These are phyloP conservation scores for Quercus lobata DNA, from an alignment of 331 rosid genomes.

Conservation along the genomic window DNA sequence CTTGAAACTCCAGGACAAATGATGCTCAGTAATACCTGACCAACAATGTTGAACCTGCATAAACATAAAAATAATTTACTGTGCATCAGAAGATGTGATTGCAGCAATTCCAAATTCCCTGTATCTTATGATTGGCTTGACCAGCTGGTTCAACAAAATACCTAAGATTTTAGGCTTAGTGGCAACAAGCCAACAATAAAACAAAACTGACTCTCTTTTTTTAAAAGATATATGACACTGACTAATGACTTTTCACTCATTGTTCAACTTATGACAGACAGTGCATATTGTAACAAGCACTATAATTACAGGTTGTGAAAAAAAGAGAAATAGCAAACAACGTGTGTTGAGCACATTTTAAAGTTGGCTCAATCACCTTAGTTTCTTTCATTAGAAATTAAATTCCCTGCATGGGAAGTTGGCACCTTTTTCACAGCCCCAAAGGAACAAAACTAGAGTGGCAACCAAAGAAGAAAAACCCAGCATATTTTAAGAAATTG, in stretches of 20 bases:
- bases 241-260: neutral
- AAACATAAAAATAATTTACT: constrained; percentile 22
- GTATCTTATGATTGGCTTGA: neutral
- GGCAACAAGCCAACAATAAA: neutral
- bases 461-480: neutral
- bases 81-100: constrained; percentile 18
- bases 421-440: neutral
- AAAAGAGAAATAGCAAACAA: neutral
- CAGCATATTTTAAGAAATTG: neutral
- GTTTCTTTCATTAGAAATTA: neutral
- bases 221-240: neutral
- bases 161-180: constrained; percentile 9
- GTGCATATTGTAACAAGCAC: neutral
- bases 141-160: constrained; percentile 8
- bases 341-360: neutral
- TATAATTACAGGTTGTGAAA: neutral
- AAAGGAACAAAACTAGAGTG: neutral
- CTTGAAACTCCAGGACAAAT: constrained; percentile 23
- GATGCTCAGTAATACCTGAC: constrained; percentile 65
- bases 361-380: neutral
- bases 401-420: neutral
- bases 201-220: neutral
- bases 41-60: constrained; percentile 98
- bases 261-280: neutral
- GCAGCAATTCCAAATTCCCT: constrained; percentile 12